Evolutionary conservation across 1,284 basidiomycete genomes (phyloP).

Genomic region (Stereum hirsutum): DNA sequence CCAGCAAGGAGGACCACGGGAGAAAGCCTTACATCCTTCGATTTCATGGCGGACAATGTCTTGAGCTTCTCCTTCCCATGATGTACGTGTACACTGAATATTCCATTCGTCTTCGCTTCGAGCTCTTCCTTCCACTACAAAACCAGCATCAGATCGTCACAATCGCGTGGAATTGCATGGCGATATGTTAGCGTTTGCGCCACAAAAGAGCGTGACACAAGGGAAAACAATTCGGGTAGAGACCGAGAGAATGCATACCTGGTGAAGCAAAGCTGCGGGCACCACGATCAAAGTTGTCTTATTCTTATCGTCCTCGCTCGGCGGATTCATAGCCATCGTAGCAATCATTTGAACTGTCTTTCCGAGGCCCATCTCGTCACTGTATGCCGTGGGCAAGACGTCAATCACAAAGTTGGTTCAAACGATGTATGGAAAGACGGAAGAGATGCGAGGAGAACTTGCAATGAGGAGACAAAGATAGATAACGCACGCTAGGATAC

Average conservation of each 20-base stretch:
- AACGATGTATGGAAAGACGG: no score
- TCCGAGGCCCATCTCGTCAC: no score
- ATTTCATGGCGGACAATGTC: slow-evolving; percentile 29
- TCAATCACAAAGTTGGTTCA: no score
- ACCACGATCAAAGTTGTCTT: slow-evolving; percentile 58
- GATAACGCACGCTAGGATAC: slow-evolving; percentile 61
- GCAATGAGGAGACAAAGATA: neutral
- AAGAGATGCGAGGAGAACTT: neutral
- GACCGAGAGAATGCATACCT: slow-evolving; percentile 36
- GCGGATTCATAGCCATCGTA: slow-evolving; percentile 54
- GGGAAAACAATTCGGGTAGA: no score
- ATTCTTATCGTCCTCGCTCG: slow-evolving; percentile 31
- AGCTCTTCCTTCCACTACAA: slow-evolving; percentile 64
- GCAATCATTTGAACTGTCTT: slow-evolving; percentile 72
- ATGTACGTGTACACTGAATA: slow-evolving; percentile 56
- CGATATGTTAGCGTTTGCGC: neutral
- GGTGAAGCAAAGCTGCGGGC: slow-evolving; percentile 58
- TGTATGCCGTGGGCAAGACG: no score
- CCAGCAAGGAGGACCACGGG: slow-evolving; percentile 1
- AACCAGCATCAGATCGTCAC: no score
- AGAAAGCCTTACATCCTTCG: slow-evolving; percentile 40
- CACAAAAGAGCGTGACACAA: neutral
- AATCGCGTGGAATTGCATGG: no score
- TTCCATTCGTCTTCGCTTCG: slow-evolving; percentile 49
- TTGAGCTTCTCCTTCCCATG: slow-evolving; percentile 61